Evolutionary conservation across 768 basidiomycete species (phyloP).

Genomic region (Mycena alexandri): DNA sequence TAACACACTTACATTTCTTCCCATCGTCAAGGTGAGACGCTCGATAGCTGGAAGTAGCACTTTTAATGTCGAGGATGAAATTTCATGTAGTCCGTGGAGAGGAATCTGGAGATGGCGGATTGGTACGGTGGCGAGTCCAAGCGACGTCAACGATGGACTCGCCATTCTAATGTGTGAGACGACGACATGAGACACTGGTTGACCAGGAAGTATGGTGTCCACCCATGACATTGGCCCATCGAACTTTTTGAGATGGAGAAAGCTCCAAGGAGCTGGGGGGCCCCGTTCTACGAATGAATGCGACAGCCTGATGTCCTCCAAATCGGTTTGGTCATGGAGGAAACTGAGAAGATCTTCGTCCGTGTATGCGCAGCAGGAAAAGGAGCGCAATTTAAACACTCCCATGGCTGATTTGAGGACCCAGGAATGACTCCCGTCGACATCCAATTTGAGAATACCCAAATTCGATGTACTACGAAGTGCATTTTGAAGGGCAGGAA

Average conservation of each 20-base stretch:
- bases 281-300: slow-evolving; percentile 14
- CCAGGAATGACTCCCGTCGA: slow-evolving; percentile 21
- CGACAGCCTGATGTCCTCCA: slow-evolving; percentile 28
- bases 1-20: not conserved
- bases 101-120: slow-evolving; percentile 23
- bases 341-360: slow-evolving; percentile 21
- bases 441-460: slow-evolving; percentile 20
- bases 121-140: slow-evolving; percentile 15
- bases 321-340: slow-evolving; percentile 22
- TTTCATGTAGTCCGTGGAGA: not conserved
- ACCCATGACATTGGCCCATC: slow-evolving; percentile 30
- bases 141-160: not conserved
- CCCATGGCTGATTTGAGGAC: slow-evolving; percentile 6
- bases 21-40: not conserved
- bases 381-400: slow-evolving; percentile 26
- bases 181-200: slow-evolving; percentile 18
- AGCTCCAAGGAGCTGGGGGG: slow-evolving; percentile 11
- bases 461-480: slow-evolving; percentile 20
- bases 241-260: slow-evolving; percentile 18
- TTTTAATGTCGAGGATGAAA: not conserved
- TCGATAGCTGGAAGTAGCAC: slow-evolving; percentile 12
- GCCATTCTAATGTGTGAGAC: not conserved
- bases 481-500: slow-evolving; percentile 20
- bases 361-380: slow-evolving; percentile 20
- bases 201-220: slow-evolving; percentile 11